Base-by-base conservation (phyloP, 2,329 filamentous ascomycete species). In the Xylaria sp. region DNA sequence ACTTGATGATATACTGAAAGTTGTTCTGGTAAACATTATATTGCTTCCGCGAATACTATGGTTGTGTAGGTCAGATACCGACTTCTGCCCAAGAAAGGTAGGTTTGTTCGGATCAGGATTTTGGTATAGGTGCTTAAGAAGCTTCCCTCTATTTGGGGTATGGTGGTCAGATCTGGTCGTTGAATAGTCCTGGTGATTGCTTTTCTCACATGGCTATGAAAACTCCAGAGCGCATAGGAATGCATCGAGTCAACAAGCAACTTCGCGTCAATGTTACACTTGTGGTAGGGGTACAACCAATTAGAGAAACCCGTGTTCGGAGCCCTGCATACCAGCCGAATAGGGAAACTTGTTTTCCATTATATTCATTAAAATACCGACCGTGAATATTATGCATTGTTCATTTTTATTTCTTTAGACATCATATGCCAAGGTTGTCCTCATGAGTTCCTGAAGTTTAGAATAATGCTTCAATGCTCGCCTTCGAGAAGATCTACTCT, bases 201-300 rank as follows among this genome's bases (percentile, higher is more conserved):
- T 39, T 49, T 59, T 7, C n/a, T 20, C 33, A 54, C 52, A 20
- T 54, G 49, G 6, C 55, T 43, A 18, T 12, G 15, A 15, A 23
- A 39, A 28, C 23, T 41, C n/a, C 33, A 48, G 55, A 18, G 36
- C 33, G 43, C 13, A 56, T 20, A 48, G 62, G 25, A 18, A 41
- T 41, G 28, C 48, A 33, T 18, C 7, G 18, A 20, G 41, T 46
- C 41, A 43, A 8, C 5, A 41, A 41, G 48, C 48, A 62, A 48
- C 41, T 43, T 64, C 48, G 62, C 58, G 60, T 28, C 56, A 43
- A 33, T 15, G 58, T 66, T 20, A 48, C 57, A 69, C 57, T 54
- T 39, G 57, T 56, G 36, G 31, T 39, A 57, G 52, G 31, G n/a
- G 36, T 15, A 12, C 13, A 25, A 36, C 62, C 36, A 52, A 51